phyloP scores from a whole-genome alignment of 2,329 filamentous ascomycete species.

The Aspergillus terreus region DNA sequence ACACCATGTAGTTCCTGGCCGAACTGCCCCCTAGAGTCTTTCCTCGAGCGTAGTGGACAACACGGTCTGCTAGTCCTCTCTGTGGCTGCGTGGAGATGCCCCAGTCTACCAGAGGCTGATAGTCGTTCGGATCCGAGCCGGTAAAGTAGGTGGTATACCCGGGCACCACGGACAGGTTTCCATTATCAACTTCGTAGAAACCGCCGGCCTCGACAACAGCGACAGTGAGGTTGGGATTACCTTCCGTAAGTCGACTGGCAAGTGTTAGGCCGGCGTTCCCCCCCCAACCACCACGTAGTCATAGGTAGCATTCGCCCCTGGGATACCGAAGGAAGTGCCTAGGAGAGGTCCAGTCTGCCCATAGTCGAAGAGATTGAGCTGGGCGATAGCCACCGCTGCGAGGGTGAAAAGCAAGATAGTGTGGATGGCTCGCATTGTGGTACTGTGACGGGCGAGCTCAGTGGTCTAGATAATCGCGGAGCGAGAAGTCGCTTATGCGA shows the following conservation, averaged over 20 bases:
- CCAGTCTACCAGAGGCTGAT: slow-evolving; percentile 25
- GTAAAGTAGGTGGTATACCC: slow-evolving; percentile 17
- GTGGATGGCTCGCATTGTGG: background rate
- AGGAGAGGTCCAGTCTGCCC: background rate
- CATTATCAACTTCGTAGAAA: slow-evolving; percentile 34
- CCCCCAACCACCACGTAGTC: slow-evolving; percentile 4
- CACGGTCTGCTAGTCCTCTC: slow-evolving; percentile 5
- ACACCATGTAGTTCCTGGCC: slow-evolving; percentile 23
- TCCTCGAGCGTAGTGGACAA: slow-evolving; percentile 23
- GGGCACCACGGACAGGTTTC: slow-evolving; percentile 25
- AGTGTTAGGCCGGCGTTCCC: slow-evolving; percentile 19
- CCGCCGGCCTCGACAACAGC: slow-evolving; percentile 30
- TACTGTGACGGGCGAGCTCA: background rate
- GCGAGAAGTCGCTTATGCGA: background rate
- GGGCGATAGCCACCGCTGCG: background rate
- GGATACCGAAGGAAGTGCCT: slow-evolving; percentile 2
- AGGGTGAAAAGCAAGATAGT: background rate
- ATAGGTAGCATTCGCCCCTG: background rate
- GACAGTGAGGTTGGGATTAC: slow-evolving; percentile 17
- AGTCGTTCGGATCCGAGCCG: slow-evolving; percentile 20
- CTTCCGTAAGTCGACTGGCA: slow-evolving; percentile 20
- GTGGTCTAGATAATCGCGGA: too few relatives aligned
- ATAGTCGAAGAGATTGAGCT: background rate
- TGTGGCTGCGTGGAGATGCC: slow-evolving; percentile 22
- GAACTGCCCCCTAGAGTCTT: slow-evolving; percentile 25